phyloP scores from a whole-genome alignment of 1,139 yeast genomes.

The Pichia sp. region DNA sequence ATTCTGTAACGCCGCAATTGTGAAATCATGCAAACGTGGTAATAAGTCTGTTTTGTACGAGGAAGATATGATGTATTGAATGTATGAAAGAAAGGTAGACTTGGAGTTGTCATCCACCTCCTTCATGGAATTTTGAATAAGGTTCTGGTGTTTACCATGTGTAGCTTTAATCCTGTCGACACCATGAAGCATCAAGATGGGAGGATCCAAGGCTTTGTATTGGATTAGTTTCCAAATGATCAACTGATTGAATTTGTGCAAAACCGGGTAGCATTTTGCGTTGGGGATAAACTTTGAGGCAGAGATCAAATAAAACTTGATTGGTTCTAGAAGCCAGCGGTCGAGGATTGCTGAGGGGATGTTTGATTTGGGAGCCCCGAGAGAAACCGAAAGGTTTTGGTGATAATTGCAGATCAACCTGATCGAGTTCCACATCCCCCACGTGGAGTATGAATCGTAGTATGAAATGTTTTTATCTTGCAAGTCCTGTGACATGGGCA shows the following conservation, averaged over 20 bases:
- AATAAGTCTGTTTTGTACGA: slow-evolving; percentile 24
- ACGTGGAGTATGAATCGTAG: slow-evolving; percentile 50
- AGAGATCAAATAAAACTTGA: slow-evolving; percentile 50
- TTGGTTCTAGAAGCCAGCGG: slow-evolving; percentile 65
- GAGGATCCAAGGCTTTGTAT: slow-evolving; percentile 29
- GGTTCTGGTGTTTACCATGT: slow-evolving; percentile 12
- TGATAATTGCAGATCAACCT: slow-evolving; percentile 51
- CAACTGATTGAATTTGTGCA: slow-evolving; percentile 50
- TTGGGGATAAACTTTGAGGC: slow-evolving; percentile 52
- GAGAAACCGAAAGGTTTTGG: slow-evolving; percentile 47
- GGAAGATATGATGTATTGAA: slow-evolving; percentile 21
- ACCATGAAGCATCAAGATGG: slow-evolving; percentile 40
- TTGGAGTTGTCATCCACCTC: slow-evolving; percentile 14
- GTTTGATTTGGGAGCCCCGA: slow-evolving; percentile 48
- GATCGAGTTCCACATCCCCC: slow-evolving; percentile 70
- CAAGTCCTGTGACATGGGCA: slow-evolving; percentile 40
- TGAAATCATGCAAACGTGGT: slow-evolving; percentile 25
- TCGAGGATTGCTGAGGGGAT: slow-evolving; percentile 46
- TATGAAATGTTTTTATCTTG: slow-evolving; percentile 6
- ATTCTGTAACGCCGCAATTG: slow-evolving; percentile 19
- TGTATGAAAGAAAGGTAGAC: slow-evolving; percentile 48
- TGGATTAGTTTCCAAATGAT: slow-evolving; percentile 37
- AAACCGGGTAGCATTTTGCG: slow-evolving; percentile 56
- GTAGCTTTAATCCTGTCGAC: slow-evolving; percentile 34
- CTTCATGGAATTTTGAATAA: slow-evolving; percentile 8